Percentiles rank a stretch among this genome's conserved stretches.
Evolutionary conservation across 176 grass and related monocot species (phyloP).

Genomic region (Triticum turgidum): DNA sequence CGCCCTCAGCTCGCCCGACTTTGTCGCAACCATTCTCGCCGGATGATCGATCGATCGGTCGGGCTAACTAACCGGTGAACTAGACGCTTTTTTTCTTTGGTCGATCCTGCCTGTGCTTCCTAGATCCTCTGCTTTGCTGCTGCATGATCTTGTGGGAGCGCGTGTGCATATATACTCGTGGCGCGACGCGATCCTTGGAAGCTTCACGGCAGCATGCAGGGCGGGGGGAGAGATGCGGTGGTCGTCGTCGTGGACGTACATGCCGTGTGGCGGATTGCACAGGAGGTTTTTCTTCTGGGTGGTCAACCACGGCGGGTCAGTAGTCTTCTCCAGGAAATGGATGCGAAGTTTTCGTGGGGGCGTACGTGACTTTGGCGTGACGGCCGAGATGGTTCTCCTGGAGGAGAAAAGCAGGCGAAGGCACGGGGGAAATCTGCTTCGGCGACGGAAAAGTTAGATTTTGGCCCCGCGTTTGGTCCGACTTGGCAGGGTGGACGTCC

Average conservation of each 20-base stretch:
- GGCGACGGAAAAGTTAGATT: too few species aligned
- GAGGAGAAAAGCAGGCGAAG: too few species aligned
- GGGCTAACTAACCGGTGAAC: too few species aligned
- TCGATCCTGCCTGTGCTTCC: neutral
- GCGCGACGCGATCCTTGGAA: slow-evolving; percentile 13
- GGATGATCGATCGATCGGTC: neutral
- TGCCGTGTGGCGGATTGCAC: too few species aligned
- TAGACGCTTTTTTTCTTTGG: too few species aligned
- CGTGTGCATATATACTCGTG: neutral
- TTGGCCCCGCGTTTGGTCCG: too few species aligned
- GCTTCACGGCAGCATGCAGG: slow-evolving; percentile 29
- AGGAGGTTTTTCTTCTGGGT: neutral
- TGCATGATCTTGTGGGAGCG: neutral
- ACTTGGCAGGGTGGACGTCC: too few species aligned
- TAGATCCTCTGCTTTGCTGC: neutral
- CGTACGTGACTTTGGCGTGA: neutral
- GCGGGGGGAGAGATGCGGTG: neutral
- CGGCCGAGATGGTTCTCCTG: neutral
- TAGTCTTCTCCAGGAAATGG: too few species aligned
- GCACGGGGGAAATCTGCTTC: too few species aligned
- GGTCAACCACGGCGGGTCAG: too few species aligned
- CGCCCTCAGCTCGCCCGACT: neutral
- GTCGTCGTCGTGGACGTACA: too few species aligned
- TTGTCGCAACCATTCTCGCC: neutral
- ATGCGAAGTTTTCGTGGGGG: neutral